Conservation (phyloP, 2,329 filamentous ascomycete species). For the Thielaviopsis punctulata region DNA sequence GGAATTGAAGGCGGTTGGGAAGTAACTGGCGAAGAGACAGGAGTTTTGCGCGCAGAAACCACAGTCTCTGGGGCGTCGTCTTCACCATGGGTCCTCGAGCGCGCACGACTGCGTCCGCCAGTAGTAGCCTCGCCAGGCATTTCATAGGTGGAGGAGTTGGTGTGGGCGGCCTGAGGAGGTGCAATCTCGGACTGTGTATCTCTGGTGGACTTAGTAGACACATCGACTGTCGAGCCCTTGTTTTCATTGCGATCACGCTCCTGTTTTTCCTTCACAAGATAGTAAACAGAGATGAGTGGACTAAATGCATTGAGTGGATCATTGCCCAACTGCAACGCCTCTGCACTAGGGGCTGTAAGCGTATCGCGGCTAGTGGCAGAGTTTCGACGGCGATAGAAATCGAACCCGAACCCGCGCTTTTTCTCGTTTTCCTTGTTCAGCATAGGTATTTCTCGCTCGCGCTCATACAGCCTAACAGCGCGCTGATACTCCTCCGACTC, state of each 20-base stretch:
- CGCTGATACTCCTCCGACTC: conserved; percentile 89
- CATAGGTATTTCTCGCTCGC: conserved; percentile 44
- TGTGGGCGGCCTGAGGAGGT: conserved; percentile 73
- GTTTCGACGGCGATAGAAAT: conserved; percentile 91
- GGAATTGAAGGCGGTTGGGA: conserved; percentile 25
- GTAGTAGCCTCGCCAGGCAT: conserved; percentile 79
- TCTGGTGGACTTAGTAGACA: conserved; percentile 22
- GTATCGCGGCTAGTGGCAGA: conserved; percentile 82
- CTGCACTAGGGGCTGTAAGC: conserved; percentile 63
- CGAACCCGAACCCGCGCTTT: conserved; percentile 72
- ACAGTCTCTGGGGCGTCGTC: conserved; percentile 66
- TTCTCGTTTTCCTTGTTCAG: conserved; percentile 55
- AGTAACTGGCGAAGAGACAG: conserved; percentile 25
- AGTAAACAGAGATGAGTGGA: conserved; percentile 84
- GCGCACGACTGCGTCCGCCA: conserved; percentile 63
- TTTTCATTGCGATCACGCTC: conserved; percentile 48
- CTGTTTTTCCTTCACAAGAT: conserved; percentile 86
- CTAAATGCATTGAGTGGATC: conserved; percentile 90
- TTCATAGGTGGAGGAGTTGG: conserved; percentile 70
- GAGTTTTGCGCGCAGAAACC: conserved; percentile 5
- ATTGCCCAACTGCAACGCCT: conserved; percentile 63
- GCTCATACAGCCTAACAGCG: conserved; percentile 54
- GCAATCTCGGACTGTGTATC: conserved; percentile 52
- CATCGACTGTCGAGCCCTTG: conserved; percentile 16
- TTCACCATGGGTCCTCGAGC: conserved; percentile 85